phyloP scores from a whole-genome alignment of 441 rosid species.

The Dalechampia spathulata region DNA sequence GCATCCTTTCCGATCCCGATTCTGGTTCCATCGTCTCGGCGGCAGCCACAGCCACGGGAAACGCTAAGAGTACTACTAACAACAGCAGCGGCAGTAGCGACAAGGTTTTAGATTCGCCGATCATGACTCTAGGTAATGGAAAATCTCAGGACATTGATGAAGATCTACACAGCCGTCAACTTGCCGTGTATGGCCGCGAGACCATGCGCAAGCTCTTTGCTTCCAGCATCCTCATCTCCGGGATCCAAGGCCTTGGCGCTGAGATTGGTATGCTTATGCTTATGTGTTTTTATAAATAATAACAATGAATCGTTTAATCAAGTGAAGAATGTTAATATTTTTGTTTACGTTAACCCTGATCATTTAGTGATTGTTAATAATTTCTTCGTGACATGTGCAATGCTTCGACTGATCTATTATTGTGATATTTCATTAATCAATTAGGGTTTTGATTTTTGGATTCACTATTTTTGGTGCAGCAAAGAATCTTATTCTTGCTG shows the following conservation, averaged over 20 bases:
- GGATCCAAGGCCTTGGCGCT: constrained; percentile 85
- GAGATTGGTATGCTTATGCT: constrained; percentile 69
- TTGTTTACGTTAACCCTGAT: no score
- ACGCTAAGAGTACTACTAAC: constrained; percentile 12
- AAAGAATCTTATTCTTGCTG: constrained; percentile 81
- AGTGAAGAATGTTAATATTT: no score
- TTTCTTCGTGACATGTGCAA: neutral
- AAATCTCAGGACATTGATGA: constrained; percentile 72
- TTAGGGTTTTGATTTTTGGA: no score
- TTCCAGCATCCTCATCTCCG: constrained; percentile 71
- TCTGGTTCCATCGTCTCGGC: neutral
- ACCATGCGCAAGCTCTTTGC: constrained; percentile 87
- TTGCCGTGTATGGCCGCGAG: constrained; percentile 92
- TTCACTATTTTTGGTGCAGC: constrained; percentile 34
- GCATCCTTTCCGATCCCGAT: constrained; percentile 1
- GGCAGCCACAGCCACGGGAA: constrained; percentile 17
- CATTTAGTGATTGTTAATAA: no score
- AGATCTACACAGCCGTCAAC: constrained; percentile 94
- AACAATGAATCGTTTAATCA: no score
- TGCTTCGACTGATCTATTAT: neutral
- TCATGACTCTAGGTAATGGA: constrained; percentile 64
- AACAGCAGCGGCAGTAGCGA: constrained; percentile 10
- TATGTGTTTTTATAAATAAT: no score
- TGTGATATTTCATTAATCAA: no score
- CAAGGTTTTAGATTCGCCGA: constrained; percentile 16